Conservation (phyloP, 768 basidiomycete genomes). For the Glaciozyma martinii region DNA sequence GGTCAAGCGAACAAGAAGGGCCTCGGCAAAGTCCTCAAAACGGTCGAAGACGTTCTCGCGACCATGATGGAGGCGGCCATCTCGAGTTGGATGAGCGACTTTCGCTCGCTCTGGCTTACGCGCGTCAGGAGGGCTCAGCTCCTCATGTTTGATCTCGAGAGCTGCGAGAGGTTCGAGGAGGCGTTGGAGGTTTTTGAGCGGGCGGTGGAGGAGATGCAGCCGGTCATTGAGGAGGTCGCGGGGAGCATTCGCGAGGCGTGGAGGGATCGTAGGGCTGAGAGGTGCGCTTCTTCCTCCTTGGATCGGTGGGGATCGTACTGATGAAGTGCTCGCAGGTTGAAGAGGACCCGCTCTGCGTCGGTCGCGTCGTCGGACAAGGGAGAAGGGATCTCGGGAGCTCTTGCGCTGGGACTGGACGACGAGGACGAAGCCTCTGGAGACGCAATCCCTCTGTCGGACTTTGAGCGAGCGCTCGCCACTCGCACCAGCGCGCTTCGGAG, state of each 20-base stretch:
- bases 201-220: slow-evolving; percentile 10
- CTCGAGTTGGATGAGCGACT: slow-evolving; percentile 16
- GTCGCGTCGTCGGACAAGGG: background rate
- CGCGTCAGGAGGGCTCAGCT: slow-evolving; percentile 21
- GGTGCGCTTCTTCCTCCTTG: background rate
- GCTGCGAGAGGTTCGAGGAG: slow-evolving; percentile 25
- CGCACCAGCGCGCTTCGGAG: slow-evolving; percentile 9
- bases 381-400: slow-evolving; percentile 42
- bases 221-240: slow-evolving; percentile 13
- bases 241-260: slow-evolving; percentile 10
- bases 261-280: slow-evolving; percentile 4
- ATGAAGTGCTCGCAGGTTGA: background rate
- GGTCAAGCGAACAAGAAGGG: slow-evolving; percentile 2
- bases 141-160: slow-evolving; percentile 25
- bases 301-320: background rate
- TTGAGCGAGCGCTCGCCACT: slow-evolving; percentile 1
- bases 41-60: slow-evolving; percentile 29
- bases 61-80: slow-evolving; percentile 22
- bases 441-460: slow-evolving; percentile 3
- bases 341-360: background rate
- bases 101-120: slow-evolving; percentile 5
- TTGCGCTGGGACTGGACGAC: slow-evolving; percentile 51
- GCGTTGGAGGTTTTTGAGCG: slow-evolving; percentile 20
- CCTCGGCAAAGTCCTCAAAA: slow-evolving; percentile 17
- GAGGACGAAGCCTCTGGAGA: slow-evolving; percentile 16